Percentiles rank a stretch among this genome's conserved stretches.
Conservation (phyloP, 192 early-diverging fungal species). For the Coemansia guatemalensis region DNA sequence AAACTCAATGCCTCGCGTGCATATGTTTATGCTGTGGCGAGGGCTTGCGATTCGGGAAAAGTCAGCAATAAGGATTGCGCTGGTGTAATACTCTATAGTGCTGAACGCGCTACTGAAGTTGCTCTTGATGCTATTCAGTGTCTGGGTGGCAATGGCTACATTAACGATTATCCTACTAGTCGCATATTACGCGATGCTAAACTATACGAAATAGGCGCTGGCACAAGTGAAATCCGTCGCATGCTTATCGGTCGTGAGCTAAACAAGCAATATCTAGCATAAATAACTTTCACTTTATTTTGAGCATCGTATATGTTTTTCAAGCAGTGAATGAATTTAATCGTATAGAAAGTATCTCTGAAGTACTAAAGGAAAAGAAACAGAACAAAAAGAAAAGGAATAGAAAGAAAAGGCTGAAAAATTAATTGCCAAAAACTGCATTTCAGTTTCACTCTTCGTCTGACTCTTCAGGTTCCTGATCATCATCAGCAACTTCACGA, state of each 20-base stretch:
- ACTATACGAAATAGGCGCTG: slow-evolving; percentile 96
- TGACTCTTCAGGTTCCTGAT: slow-evolving; percentile 27
- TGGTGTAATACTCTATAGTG: slow-evolving; percentile 89
- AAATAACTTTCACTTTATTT: background rate
- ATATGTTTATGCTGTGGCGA: slow-evolving; percentile 87
- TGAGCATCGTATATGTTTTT: background rate
- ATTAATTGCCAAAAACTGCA: background rate
- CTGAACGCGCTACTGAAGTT: slow-evolving; percentile 91
- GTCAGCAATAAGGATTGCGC: slow-evolving; percentile 91
- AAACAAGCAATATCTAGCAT: slow-evolving; percentile 61
- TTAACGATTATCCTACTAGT: slow-evolving; percentile 87
- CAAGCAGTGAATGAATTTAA: background rate
- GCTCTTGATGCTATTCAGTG: slow-evolving; percentile 94
- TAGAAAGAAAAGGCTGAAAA: slow-evolving; percentile 6
- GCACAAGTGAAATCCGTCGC: slow-evolving; percentile 89
- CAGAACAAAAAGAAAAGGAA: background rate
- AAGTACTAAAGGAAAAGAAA: background rate
- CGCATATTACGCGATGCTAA: slow-evolving; percentile 90
- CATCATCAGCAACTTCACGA: slow-evolving; percentile 19
- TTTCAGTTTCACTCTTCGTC: slow-evolving; percentile 21
- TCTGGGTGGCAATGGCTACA: slow-evolving; percentile 93
- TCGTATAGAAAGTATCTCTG: background rate
- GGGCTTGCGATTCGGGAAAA: slow-evolving; percentile 80
- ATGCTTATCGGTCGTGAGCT: slow-evolving; percentile 87
- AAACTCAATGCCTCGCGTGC: slow-evolving; percentile 87